Base-by-base conservation (phyloP, 306 rosid genomes). In the Pyrus pyrifolia region DNA sequence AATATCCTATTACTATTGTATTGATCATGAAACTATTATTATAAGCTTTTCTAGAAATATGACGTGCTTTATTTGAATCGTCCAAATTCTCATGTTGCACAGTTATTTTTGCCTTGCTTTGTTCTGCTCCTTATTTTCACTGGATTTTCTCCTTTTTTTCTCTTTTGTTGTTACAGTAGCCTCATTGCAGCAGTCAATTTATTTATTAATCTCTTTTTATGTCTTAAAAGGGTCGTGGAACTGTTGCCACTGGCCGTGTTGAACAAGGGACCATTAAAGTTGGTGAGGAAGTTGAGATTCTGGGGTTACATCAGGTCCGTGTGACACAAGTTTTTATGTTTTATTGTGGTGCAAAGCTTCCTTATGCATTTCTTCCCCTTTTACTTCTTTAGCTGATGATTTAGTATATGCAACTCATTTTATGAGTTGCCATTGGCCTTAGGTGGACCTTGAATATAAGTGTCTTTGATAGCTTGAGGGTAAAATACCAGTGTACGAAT, bases 191-290 rank as follows among this genome's bases (percentile, higher is more conserved):
- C 13, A 0, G 52, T 46, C 52, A 71, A 25, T 46, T 23, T 33
- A 21, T 29, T 17, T 67, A 6, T 31, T 77, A 17, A 29, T 44
- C 49, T 61, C 65, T 35, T 21, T 46, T 40, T 83, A 70, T 86
- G 57, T 81, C 66, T 76, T 78, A 68, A 81, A 95, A 95, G 97
- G 99, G 99, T 13, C 97, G 99, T 70, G 99, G 99, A 83, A 95
- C 99, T 76, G 99, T 95, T 30, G 97, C 97, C 71, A 95, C 97
- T 74, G 99, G 99, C 46, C 97, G 99, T 73, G 89, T 95, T 76
- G 99, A 95, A 74, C 99, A 95, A 83, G 97, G 99, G 31, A 68
- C 81, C 51, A 80, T 95, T 52, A 92, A 95, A 91, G 96, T 95
- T 64, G 97, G 97, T 62, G 99, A 95, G 72, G 99, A 92, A 89